Percentiles rank a stretch among this genome's conserved stretches.
These are phyloP conservation scores for Xylaria flabelliformis DNA, from an alignment of 495 filamentous ascomycete species.

Conservation along the genomic window DNA sequence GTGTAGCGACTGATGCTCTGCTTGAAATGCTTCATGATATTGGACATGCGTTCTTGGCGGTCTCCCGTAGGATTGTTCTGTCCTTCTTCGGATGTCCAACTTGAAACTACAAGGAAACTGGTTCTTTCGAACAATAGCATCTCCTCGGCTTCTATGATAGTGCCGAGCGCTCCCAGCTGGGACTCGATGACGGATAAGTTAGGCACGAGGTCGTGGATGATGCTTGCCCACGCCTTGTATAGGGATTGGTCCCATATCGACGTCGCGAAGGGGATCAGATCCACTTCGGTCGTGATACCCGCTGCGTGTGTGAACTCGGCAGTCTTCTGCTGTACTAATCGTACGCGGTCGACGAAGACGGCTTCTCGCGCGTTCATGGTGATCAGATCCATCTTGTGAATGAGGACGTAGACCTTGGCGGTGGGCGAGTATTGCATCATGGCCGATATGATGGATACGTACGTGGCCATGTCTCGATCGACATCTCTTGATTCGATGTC, in stretches of 20 bases:
- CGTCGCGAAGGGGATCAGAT: slow-evolving; percentile 80
- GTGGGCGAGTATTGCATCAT: slow-evolving; percentile 81
- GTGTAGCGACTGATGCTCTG: slow-evolving; percentile 65
- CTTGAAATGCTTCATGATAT: slow-evolving; percentile 98
- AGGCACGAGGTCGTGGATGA: slow-evolving; percentile 94
- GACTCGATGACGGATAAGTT: slow-evolving; percentile 89
- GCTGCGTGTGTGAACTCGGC: slow-evolving; percentile 64
- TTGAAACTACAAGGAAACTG: slow-evolving; percentile 91
- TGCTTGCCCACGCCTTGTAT: slow-evolving; percentile 97
- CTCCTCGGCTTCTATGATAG: slow-evolving; percentile 88
- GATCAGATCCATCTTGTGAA: slow-evolving; percentile 99
- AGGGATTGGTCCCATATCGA: slow-evolving; percentile 98
- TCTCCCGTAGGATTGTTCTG: slow-evolving; percentile 84
- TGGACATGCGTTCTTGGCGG: slow-evolving; percentile 91
- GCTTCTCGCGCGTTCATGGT: slow-evolving; percentile 75
- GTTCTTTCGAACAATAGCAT: slow-evolving; percentile 94
- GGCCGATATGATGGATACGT: slow-evolving; percentile 83
- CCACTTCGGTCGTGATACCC: slow-evolving; percentile 49
- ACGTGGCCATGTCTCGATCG: slow-evolving; percentile 87
- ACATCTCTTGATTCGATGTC: slow-evolving; percentile 96
- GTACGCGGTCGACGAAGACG: slow-evolving; percentile 79
- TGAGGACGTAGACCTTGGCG: slow-evolving; percentile 87
- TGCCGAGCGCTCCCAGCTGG: slow-evolving; percentile 77
- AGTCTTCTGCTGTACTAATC: slow-evolving; percentile 75
- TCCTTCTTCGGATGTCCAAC: slow-evolving; percentile 75